phyloP scores from a whole-genome alignment of 2,329 filamentous ascomycete species.

The Aspergillus fischeri region DNA sequence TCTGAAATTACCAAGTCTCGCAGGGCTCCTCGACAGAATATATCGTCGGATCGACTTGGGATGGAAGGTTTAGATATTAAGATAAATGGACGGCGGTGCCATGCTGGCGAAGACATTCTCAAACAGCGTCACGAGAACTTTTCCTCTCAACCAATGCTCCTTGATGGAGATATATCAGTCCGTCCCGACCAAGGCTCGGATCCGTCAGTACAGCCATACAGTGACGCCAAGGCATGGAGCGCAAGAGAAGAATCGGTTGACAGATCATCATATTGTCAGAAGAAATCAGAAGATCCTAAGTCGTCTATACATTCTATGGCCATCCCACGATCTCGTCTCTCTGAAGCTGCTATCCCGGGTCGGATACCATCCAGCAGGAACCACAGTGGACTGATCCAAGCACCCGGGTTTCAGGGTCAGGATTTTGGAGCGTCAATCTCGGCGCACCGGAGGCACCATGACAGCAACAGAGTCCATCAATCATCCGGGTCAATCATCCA shows the following conservation, averaged over 20 bases:
- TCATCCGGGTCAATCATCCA: not conserved
- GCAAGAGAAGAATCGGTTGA: not conserved
- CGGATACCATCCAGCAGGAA: not conserved
- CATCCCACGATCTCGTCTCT: not conserved
- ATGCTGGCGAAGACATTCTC: not conserved
- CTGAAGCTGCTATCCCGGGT: not conserved
- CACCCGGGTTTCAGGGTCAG: not conserved
- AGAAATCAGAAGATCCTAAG: not conserved
- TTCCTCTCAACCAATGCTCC: conserved; percentile 34
- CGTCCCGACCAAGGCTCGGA: not conserved
- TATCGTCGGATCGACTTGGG: conserved; percentile 1
- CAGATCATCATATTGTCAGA: not conserved
- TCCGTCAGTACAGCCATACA: not conserved
- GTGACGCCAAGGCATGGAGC: not conserved
- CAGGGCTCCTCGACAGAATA: not conserved
- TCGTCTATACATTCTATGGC: not conserved
- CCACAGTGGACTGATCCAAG: not conserved
- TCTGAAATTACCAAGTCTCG: conserved; percentile 1
- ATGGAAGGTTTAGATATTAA: conserved; percentile 19
- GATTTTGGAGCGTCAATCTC: not conserved
- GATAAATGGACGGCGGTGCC: conserved; percentile 18
- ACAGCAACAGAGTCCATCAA: not conserved
- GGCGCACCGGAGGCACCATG: not conserved
- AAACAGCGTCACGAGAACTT: conserved; percentile 6
- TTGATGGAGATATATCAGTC: conserved; percentile 21